phyloP scores from a whole-genome alignment of 1,284 basidiomycete species.

The Erythrobasidium hasegawianum region DNA sequence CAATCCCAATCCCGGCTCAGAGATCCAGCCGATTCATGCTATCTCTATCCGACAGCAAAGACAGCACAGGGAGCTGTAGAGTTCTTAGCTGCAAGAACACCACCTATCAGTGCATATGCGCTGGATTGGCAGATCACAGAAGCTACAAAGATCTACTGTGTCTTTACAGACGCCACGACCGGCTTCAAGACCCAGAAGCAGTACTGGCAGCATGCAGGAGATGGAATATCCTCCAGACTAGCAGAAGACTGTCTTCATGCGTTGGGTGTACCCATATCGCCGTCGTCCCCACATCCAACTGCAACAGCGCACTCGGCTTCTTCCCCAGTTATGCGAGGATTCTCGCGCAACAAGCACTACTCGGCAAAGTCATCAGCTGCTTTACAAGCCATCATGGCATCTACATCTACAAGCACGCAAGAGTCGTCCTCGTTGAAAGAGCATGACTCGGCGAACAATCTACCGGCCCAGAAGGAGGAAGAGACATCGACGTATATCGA shows the following conservation, averaged over 20 bases:
- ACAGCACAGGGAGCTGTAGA: slow-evolving; percentile 69
- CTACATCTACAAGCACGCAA: slow-evolving; percentile 18
- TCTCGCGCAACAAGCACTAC: slow-evolving; percentile 36
- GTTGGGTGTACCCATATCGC: slow-evolving; percentile 50
- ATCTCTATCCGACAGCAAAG: slow-evolving; percentile 70
- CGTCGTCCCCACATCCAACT: slow-evolving; percentile 38
- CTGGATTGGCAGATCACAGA: slow-evolving; percentile 61
- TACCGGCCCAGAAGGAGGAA: slow-evolving; percentile 21
- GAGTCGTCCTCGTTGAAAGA: background rate
- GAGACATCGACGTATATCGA: slow-evolving; percentile 65
- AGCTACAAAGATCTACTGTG: slow-evolving; percentile 60
- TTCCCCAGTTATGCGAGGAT: slow-evolving; percentile 30
- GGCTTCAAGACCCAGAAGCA: slow-evolving; percentile 70
- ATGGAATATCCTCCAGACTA: slow-evolving; percentile 80
- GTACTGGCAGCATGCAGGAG: slow-evolving; percentile 94
- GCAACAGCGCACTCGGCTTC: slow-evolving; percentile 1
- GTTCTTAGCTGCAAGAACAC: slow-evolving; percentile 61
- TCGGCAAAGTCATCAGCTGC: slow-evolving; percentile 19
- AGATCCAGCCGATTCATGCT: slow-evolving; percentile 62
- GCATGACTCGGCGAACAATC: background rate
- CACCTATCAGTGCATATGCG: slow-evolving; percentile 59
- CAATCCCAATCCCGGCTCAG: slow-evolving; percentile 48
- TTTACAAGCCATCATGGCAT: slow-evolving; percentile 33
- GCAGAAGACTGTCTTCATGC: slow-evolving; percentile 77
- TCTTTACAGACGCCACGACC: slow-evolving; percentile 65